Percentiles rank a stretch among this genome's conserved stretches.
Conservation (phyloP, 2,329 filamentous ascomycete genomes). For the Phyllosticta paracitricarpa region DNA sequence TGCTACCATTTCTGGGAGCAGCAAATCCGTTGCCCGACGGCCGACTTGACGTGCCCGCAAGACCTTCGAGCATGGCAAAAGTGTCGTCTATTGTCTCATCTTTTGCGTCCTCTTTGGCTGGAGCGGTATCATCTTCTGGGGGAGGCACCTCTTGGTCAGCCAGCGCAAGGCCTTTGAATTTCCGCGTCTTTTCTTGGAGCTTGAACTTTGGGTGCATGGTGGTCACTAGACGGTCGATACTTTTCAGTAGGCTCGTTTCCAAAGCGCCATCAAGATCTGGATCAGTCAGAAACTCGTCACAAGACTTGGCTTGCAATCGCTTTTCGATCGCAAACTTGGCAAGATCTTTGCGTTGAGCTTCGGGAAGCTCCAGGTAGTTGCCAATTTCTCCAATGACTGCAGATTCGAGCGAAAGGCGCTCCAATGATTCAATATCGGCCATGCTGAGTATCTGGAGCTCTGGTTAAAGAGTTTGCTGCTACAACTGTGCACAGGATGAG, state of each 20-base stretch:
- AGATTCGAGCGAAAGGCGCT: conserved; percentile 86
- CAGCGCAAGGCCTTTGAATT: conserved; percentile 85
- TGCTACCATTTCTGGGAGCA: conserved; percentile 46
- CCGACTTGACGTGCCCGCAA: conserved; percentile 58
- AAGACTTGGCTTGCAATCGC: conserved; percentile 61
- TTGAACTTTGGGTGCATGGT: conserved; percentile 91
- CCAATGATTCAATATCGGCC: conserved; percentile 86
- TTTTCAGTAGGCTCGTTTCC: conserved; percentile 64
- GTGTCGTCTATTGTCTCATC: conserved; percentile 81
- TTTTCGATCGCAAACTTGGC: conserved; percentile 94
- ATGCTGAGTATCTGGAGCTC: conserved; percentile 37
- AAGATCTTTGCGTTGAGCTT: conserved; percentile 89
- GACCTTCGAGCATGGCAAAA: conserved; percentile 76
- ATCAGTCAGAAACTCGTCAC: conserved; percentile 58
- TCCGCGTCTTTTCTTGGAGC: conserved; percentile 53
- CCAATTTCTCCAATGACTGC: conserved; percentile 91
- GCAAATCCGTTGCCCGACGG: conserved; percentile 37
- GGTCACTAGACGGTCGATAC: conserved; percentile 76
- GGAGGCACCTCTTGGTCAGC: conserved; percentile 60
- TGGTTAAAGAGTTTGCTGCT: too few species aligned
- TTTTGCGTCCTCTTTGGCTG: conserved; percentile 28
- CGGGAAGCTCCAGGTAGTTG: conserved; percentile 84
- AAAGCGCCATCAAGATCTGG: neutral
- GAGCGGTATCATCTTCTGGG: conserved; percentile 36
- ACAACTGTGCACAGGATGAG: too few species aligned